Evolutionary conservation across 176 grass and related monocot species (phyloP).

Genomic region (Tillandsia leiboldiana): DNA sequence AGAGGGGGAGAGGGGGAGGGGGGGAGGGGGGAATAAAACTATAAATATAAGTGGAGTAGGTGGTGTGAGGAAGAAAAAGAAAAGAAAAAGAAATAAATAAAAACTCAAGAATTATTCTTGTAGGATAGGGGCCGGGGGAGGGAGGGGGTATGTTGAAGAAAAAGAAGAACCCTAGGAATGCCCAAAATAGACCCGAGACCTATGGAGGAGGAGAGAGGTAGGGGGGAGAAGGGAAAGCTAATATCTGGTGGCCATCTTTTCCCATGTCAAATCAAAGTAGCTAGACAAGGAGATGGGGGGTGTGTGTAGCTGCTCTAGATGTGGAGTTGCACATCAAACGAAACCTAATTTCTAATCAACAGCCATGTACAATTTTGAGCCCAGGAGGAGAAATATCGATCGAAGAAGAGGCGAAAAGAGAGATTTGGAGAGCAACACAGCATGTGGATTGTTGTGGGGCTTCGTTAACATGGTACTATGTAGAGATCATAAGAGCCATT

Average conservation of each 20-base stretch:
- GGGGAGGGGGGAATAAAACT: not conserved
- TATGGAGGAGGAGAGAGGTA: not conserved
- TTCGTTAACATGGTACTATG: too few species aligned
- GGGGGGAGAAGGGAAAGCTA: constrained; percentile 19
- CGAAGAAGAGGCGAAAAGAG: too few species aligned
- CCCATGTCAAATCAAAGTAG: constrained; percentile 74
- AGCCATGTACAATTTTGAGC: not conserved
- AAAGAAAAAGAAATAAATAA: constrained; percentile 30
- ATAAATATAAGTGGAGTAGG: too few species aligned
- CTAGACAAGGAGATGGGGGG: constrained; percentile 33
- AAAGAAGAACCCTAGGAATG: not conserved
- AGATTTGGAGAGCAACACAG: too few species aligned
- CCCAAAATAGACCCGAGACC: constrained; percentile 8
- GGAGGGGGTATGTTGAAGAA: constrained; percentile 8
- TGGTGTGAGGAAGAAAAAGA: not conserved
- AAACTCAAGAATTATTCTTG: constrained; percentile 4
- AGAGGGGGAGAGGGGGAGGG: not conserved
- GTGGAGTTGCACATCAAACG: constrained; percentile 13
- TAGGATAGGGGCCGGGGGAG: constrained; percentile 1
- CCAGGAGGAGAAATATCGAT: too few species aligned
- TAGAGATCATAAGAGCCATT: too few species aligned
- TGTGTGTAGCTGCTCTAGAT: constrained; percentile 1
- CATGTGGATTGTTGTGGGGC: too few species aligned
- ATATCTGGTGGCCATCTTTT: constrained; percentile 76
- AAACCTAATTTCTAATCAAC: constrained; percentile 1